Percentiles rank a stretch among this genome's conserved stretches.
phyloP scores from a whole-genome alignment of 139 green algal species.

The Ostreobium quekettii region DNA sequence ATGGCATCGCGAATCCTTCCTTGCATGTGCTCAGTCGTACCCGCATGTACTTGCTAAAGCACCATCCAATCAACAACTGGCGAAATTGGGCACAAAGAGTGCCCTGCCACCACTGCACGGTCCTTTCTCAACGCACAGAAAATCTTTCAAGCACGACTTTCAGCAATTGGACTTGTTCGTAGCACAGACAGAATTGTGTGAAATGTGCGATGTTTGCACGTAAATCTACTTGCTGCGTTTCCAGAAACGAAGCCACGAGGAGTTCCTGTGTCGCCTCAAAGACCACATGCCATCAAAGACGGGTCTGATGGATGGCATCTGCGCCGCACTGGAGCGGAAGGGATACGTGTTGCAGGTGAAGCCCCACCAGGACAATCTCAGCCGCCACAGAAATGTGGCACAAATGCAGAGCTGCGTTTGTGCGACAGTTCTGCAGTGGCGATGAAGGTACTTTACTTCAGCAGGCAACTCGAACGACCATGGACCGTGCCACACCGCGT shows the following conservation, averaged over 20 bases:
- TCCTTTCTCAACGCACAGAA: background rate
- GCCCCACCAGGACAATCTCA: too few species aligned
- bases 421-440: too few species aligned
- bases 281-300: constrained; percentile 29
- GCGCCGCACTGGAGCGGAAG: constrained; percentile 12
- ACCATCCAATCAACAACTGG: background rate
- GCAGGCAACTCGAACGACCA: too few species aligned
- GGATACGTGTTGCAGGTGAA: constrained; percentile 27
- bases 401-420: too few species aligned
- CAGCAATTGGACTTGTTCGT: background rate
- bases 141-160: background rate
- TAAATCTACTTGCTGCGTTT: background rate
- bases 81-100: background rate
- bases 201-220: background rate
- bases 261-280: constrained; percentile 50
- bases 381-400: too few species aligned
- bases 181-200: background rate
- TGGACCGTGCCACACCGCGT: too few species aligned
- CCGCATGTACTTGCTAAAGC: too few species aligned
- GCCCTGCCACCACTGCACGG: background rate
- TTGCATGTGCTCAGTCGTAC: too few species aligned
- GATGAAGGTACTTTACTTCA: too few species aligned
- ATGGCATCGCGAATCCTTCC: too few species aligned
- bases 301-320: constrained; percentile 22
- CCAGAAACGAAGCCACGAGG: constrained; percentile 45